Evolutionary conservation across 139 green algal species (phyloP).

Genomic region (Volvox reticuliferus): DNA sequence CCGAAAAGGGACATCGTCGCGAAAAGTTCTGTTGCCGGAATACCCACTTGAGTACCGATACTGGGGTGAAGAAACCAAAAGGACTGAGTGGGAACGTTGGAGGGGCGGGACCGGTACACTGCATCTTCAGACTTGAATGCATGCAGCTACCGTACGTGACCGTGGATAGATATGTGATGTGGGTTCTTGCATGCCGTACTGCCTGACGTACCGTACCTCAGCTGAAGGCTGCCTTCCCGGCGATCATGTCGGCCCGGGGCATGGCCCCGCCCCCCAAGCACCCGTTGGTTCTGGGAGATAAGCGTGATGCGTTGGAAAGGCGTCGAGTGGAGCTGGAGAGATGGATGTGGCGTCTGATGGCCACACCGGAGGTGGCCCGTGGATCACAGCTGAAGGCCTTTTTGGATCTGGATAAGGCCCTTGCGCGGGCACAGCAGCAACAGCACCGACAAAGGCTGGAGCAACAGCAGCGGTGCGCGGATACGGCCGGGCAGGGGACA

Average conservation of each 20-base stretch:
- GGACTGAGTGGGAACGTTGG: too few species aligned
- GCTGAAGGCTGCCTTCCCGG: conserved; percentile 62
- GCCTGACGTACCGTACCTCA: conserved; percentile 21
- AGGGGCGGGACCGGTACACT: too few species aligned
- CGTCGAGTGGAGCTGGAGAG: conserved; percentile 77
- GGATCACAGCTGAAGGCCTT: conserved; percentile 72
- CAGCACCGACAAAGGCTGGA: conserved; percentile 19
- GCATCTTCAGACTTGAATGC: too few species aligned
- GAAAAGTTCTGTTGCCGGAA: too few species aligned
- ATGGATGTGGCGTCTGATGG: conserved; percentile 82
- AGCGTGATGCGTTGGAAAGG: conserved; percentile 74
- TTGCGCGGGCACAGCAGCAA: conserved; percentile 58
- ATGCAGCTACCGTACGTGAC: too few species aligned
- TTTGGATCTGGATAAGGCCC: conserved; percentile 78
- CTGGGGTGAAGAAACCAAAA: too few species aligned
- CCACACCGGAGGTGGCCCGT: conserved; percentile 64
- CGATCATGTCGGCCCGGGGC: conserved; percentile 43
- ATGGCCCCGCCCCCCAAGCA: conserved; percentile 68
- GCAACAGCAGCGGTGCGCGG: not conserved
- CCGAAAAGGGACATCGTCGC: too few species aligned
- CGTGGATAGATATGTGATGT: too few species aligned
- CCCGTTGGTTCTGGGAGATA: conserved; percentile 51
- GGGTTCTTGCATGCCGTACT: too few species aligned
- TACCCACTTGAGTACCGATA: too few species aligned
- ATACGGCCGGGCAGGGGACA: too few species aligned